Evolutionary conservation across 805 yeast species (phyloP), one percentile per base, ranked within the genome.

Genomic region (Candida orba): DNA sequence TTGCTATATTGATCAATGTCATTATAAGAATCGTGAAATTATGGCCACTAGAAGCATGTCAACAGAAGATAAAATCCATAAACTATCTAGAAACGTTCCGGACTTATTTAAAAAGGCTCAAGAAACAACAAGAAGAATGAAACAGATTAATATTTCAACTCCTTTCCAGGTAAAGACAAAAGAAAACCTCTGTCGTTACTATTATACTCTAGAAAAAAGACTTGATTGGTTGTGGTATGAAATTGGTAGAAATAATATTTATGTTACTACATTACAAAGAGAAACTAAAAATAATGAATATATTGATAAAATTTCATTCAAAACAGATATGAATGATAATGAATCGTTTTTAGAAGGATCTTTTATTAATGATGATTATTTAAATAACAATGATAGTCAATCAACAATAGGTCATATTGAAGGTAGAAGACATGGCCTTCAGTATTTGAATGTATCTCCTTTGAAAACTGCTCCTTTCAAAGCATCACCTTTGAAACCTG

Each of bases 201-300:
- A 73, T 18, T 71, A 72, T 36, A 64, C 71, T 45, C 57, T 77
- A 47, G 67, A 72, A n/a, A 68, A 76, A 23, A 71, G 74, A 47
- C 57, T 80, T 37, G 81, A 78, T 46, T 75, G 79, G 78, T 59
- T 73, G 32, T 71, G 79, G 69, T 72, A 72, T 45, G 84, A 81
- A 45, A 60, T 71, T 13, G 67, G 72, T 43, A 66, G 76, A 39
- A 66, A 69, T 37, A 58, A 59, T 23, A 65, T 70, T 23, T 73
- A 73, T 54, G 49, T 63, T 14, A 60, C 60, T 32, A 58, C 73
- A 15, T 53, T 71, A 40, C 36, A 44, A n/a, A 40, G 24, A 13
- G 59, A 55, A 41, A 20, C 40, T 24, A 37, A 29, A 13, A 29
- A 34, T 23, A 37, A 39, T 27, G 22, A 27, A n/a, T 18, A 25